Conservation (phyloP, 164 flowering plant genomes). For the Berberis thunbergii region DNA sequence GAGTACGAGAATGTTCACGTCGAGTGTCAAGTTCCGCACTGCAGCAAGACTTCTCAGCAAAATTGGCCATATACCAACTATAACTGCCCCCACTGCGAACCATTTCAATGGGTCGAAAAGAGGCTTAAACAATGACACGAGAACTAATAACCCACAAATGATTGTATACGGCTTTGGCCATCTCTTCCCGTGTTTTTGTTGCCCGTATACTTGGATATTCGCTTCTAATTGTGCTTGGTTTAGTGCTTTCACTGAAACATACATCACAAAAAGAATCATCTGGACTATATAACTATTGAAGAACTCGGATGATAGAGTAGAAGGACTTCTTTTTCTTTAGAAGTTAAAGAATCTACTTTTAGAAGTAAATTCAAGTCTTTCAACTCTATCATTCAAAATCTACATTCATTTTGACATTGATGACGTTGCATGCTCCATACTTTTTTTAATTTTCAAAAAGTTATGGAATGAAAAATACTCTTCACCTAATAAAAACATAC, state of each 20-base stretch:
- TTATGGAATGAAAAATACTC: too few relatives aligned
- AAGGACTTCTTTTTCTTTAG: background rate
- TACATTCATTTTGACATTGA: too few relatives aligned
- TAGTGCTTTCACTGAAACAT: constrained; percentile 57
- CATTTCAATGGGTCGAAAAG: constrained; percentile 52
- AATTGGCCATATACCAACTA: constrained; percentile 57
- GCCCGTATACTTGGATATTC: constrained; percentile 45
- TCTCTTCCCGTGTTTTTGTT: constrained; percentile 25
- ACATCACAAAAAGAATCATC: background rate
- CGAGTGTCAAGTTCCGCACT: constrained; percentile 35
- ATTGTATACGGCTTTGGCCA: constrained; percentile 84
- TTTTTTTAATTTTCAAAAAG: background rate
- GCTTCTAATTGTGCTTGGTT: constrained; percentile 85
- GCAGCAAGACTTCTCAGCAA: constrained; percentile 34
- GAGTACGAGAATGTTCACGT: constrained; percentile 61
- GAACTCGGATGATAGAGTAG: background rate
- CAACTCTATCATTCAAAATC: too few relatives aligned
- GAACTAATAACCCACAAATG: constrained; percentile 44
- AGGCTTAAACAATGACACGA: constrained; percentile 40
- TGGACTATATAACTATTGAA: too few relatives aligned
- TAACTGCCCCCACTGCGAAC: constrained; percentile 61
- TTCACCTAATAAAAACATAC: too few relatives aligned
- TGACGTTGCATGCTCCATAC: background rate
- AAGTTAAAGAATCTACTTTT: too few relatives aligned
- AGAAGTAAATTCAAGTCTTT: too few relatives aligned